Evolutionary conservation across 768 basidiomycete species (phyloP), one percentile per base, ranked within the genome.

Genomic region (Auricularia cornea): DNA sequence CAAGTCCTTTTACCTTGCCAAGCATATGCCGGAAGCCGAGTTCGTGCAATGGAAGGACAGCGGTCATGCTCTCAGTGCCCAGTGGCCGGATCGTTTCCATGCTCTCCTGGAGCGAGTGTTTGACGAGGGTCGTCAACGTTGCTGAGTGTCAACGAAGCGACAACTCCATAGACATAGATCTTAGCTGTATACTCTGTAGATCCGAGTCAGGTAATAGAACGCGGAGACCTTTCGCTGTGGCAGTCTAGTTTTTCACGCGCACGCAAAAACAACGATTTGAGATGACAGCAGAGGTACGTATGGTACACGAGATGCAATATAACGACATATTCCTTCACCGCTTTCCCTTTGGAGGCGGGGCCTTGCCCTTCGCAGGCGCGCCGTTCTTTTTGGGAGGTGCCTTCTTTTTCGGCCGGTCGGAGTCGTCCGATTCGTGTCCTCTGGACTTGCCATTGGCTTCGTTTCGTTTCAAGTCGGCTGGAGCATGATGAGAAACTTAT

Each of bases 31-130:
- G 1, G 76, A 80, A 60, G 82, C 84, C 0, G 83, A 84, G 65
- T 65, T 70, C 23, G 78, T 81, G 1, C 79, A 84, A 61, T 89
- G 85, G 84, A 70, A 81, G 60, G 75, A 75, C 1, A 84, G 84
- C 0, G 90, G 90, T 0, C 91, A 92, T 70, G 87, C 77, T 3
- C 68, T 90, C 32, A 76, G 81, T 32, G 65, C 69, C 1, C 90
- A 92, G 69, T 66, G 75, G 20, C 71, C 70, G 41, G 70, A 74
- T 16, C 72, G 77, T 71, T 84, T 87, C 69, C 87, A 89, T 67
- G 71, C 68, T 11, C 69, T 88, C 14, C 65, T 92, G 41, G 84
- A 87, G 72, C 77, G 77, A 60, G 80, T 80, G 1, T 81, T 85
- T 64, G 72, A 75, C 51, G 84, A 89, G 69, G 87, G 84, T 11